Evolutionary conservation across 1,284 basidiomycete species (phyloP), one percentile per base, ranked within the genome.

Genomic region (Coniferiporia sulphurascens): DNA sequence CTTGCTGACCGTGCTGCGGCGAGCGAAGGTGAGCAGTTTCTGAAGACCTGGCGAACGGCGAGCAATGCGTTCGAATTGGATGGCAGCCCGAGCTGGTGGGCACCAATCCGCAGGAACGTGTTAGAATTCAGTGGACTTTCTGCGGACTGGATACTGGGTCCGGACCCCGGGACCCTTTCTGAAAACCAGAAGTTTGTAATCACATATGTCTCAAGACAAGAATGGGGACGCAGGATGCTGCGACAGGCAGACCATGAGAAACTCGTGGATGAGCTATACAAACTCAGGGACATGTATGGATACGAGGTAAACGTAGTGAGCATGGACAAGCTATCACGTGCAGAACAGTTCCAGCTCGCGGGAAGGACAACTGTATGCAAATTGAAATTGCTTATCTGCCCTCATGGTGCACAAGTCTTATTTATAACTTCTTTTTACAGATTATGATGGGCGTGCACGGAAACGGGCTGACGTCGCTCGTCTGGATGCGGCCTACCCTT

Each of bases 371-470:
- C 92, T 56, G 90, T 91, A 68, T 67, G 85, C 12, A 38, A 38
- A 38, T 7, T 38, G 13, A 38, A 38, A 6, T 43, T 45, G 35
- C 27, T 38, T 34, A 32, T 17, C 19, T 15, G 36, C 34, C 3
- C 35, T 43, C 17, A 52, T 48, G 19, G 49, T 21, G 36, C 17
- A 43, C 12, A 9, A n/a, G 6, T 27, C 10, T 38, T n/a, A 34
- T 48, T 17, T 17, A 59, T 1, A 19, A n/a, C n/a, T n/a, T n/a
- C n/a, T n/a, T n/a, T 57, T 10, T 35, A 6, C 44, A 93, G 89
- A 88, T 93, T 66, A 81, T 93, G 82, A 85, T 93, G 81, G 91
- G 91, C 57, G 87, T 94, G 13, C 91, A 95, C 68, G 91, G 92
- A 13, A 92, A 93, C 69, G 92, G 91, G 46, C 72, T 95, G 36